These are phyloP conservation scores for Solanum hybrid DNA, from an alignment of 305 asterid genomes.

Conservation along the genomic window DNA sequence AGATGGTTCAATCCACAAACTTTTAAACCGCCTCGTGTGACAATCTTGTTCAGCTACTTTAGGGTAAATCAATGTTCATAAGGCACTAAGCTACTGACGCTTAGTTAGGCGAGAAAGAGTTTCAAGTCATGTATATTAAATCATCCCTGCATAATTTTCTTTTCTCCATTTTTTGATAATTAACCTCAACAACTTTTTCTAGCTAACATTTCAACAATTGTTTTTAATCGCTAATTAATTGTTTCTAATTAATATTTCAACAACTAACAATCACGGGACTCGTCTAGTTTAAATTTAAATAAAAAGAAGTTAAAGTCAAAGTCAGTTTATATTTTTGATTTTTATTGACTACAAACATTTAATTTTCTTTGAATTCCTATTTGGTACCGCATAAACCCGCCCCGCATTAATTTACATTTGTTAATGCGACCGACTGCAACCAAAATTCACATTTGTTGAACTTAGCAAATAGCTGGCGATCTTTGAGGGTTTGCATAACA, in stretches of 20 bases:
- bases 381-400: not conserved
- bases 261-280: not conserved
- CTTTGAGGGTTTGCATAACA: too few relatives aligned
- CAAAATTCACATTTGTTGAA: too few relatives aligned
- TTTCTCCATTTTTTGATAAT: not conserved
- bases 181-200: not conserved
- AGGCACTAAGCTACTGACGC: not conserved
- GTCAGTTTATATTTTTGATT: not conserved
- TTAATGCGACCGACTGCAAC: too few relatives aligned
- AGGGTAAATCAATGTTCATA: not conserved
- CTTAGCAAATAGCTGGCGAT: too few relatives aligned
- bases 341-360: too few relatives aligned
- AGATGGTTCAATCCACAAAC: not conserved
- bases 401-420: not conserved
- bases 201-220: not conserved
- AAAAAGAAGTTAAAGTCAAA: not conserved
- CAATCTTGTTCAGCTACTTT: not conserved
- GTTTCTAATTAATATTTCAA: not conserved
- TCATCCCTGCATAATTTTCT: not conserved
- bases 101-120: not conserved
- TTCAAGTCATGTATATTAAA: not conserved
- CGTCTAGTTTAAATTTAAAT: not conserved
- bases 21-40: not conserved
- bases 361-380: not conserved
- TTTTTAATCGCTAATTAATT: too few relatives aligned